Percentiles rank a stretch among this genome's conserved stretches.
phyloP scores from a whole-genome alignment of 352 stramenopile species.

The Phytopythium chamaehyphon region DNA sequence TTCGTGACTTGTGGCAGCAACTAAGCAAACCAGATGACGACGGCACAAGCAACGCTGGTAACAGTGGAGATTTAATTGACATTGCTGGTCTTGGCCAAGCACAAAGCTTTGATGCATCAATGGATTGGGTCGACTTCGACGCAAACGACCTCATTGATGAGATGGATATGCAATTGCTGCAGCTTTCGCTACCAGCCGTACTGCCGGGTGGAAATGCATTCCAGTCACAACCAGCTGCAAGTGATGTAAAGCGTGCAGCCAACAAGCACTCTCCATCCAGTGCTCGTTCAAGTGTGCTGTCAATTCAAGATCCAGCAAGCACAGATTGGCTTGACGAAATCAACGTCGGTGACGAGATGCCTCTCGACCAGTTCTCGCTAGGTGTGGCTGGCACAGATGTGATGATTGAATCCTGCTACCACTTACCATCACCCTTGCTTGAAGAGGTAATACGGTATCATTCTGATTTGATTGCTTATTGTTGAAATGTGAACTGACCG shows the following conservation, averaged over 20 bases:
- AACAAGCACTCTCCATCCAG: not conserved
- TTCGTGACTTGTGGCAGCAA: conserved; percentile 78
- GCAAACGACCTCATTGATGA: conserved; percentile 29
- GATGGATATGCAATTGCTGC: conserved; percentile 54
- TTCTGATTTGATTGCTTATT: not conserved
- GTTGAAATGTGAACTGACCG: not conserved
- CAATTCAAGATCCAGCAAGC: not conserved
- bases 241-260: conserved; percentile 4
- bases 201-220: conserved; percentile 15
- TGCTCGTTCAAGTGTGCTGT: not conserved
- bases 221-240: not conserved
- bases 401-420: conserved; percentile 40
- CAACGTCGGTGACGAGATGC: conserved; percentile 3
- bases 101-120: not conserved
- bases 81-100: not conserved
- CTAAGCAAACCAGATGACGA: conserved; percentile 65
- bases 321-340: not conserved
- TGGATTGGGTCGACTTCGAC: conserved; percentile 11
- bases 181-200: conserved; percentile 42
- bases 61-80: conserved; percentile 8
- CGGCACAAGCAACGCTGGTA: conserved; percentile 8
- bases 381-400: conserved; percentile 21
- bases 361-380: not conserved
- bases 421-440: conserved; percentile 11
- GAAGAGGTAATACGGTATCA: conserved; percentile 4